phyloP scores from a whole-genome alignment of 495 filamentous ascomycete genomes.

The Penicillium flavigenum region DNA sequence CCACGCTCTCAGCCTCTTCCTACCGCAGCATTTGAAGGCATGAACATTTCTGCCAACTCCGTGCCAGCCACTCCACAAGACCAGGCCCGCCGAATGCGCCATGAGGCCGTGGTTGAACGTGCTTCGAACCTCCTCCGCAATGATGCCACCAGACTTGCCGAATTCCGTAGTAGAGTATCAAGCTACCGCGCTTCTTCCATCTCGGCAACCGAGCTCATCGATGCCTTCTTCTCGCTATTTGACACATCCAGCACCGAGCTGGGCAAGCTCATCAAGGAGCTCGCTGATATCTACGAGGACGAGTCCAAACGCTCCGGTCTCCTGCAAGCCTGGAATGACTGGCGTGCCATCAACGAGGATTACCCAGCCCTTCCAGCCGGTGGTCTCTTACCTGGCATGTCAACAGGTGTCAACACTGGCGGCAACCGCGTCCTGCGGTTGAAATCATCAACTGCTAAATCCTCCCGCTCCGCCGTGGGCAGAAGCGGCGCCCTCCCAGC shows the following conservation, averaged over 20 bases:
- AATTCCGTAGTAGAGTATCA: slow-evolving; percentile 77
- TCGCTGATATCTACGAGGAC: slow-evolving; percentile 91
- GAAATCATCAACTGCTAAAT: slow-evolving; percentile 76
- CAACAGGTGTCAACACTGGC: slow-evolving; percentile 34
- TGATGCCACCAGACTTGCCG: slow-evolving; percentile 64
- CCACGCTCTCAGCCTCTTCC: slow-evolving; percentile 41
- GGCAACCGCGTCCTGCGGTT: slow-evolving; percentile 65
- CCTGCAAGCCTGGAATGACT: slow-evolving; percentile 84
- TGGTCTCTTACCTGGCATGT: slow-evolving; percentile 56
- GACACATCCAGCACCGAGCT: slow-evolving; percentile 75
- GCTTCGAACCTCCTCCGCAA: slow-evolving; percentile 76
- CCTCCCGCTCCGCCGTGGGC: slow-evolving; percentile 60
- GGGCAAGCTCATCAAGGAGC: slow-evolving; percentile 86
- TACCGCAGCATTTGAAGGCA: slow-evolving; percentile 41
- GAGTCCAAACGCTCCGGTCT: slow-evolving; percentile 67
- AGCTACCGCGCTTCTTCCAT: slow-evolving; percentile 66
- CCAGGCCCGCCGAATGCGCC: slow-evolving; percentile 72
- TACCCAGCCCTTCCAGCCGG: slow-evolving; percentile 84
- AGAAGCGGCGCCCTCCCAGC: slow-evolving; percentile 40
- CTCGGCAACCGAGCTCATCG: slow-evolving; percentile 71
- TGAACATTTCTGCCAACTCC: slow-evolving; percentile 35
- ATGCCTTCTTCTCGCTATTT: slow-evolving; percentile 78
- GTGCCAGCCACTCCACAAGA: slow-evolving; percentile 63
- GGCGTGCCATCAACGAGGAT: slow-evolving; percentile 93
- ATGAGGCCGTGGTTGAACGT: slow-evolving; percentile 76